phyloP scores from a whole-genome alignment of 495 filamentous ascomycete genomes.

The Penicillium manginii region DNA sequence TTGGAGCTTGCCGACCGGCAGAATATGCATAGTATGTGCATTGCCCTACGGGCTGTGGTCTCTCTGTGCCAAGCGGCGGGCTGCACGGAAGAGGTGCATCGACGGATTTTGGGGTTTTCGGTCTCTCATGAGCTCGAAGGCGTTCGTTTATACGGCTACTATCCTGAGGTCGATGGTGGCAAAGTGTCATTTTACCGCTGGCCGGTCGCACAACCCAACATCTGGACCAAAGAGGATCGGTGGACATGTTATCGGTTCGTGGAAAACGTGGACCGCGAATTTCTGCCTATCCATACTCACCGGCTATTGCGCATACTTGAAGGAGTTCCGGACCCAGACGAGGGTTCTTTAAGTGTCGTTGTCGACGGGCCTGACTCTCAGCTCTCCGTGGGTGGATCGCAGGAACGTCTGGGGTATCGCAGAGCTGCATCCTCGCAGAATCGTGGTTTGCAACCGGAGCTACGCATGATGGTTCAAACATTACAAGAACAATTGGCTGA shows the following conservation, averaged over 20 bases:
- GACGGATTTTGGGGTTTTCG: conserved; percentile 45
- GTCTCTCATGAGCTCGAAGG: conserved; percentile 45
- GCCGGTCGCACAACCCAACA: conserved; percentile 6
- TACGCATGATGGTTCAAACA: conserved; percentile 12
- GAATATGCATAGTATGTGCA: conserved; percentile 39
- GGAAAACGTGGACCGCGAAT: conserved; percentile 9
- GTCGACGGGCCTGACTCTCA: conserved; percentile 7
- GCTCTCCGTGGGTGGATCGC: conserved; percentile 10
- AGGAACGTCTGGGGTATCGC: conserved; percentile 10
- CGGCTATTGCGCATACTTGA: conserved; percentile 9
- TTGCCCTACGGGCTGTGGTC: conserved; percentile 32
- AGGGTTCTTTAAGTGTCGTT: background rate
- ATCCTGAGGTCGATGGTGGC: conserved; percentile 6
- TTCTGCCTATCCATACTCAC: conserved; percentile 10
- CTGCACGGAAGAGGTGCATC: conserved; percentile 24
- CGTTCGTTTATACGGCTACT: conserved; percentile 9
- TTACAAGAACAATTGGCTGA: conserved; percentile 7
- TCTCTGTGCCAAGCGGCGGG: conserved; percentile 25
- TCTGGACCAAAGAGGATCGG: conserved; percentile 8
- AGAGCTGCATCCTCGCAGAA: conserved; percentile 10
- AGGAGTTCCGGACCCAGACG: conserved; percentile 9
- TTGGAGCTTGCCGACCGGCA: conserved; percentile 41
- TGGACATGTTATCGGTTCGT: conserved; percentile 10
- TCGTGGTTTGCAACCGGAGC: conserved; percentile 10
- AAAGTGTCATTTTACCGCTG: conserved; percentile 10